These are phyloP conservation scores for Panaeolus cyanescens DNA, from an alignment of 768 basidiomycete species.

Conservation along the genomic window DNA sequence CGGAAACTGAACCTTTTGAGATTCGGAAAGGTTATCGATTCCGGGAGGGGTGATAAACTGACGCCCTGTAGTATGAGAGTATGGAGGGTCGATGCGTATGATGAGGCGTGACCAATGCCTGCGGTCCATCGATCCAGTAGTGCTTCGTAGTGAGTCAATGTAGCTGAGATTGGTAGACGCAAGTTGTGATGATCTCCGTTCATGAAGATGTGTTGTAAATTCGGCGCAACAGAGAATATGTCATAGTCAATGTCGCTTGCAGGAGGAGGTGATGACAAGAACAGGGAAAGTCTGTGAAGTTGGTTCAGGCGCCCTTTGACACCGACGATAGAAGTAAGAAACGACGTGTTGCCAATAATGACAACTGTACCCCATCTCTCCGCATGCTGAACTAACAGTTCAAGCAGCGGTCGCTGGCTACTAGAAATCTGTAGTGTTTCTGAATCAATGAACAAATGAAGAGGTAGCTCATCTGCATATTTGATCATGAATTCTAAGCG, in stretches of 20 bases:
- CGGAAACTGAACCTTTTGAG: neutral
- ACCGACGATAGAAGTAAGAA: neutral
- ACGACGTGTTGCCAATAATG: neutral
- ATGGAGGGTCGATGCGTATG: neutral
- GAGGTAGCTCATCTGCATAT: neutral
- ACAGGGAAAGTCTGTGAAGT: neutral
- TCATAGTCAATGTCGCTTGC: neutral
- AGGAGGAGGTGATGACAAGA: neutral
- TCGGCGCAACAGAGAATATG: slow-evolving; percentile 1
- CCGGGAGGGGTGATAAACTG: neutral
- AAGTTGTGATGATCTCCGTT: neutral
- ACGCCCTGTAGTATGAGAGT: neutral
- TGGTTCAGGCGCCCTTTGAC: neutral
- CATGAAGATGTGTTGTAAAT: neutral
- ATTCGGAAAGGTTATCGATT: neutral
- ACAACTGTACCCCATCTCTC: slow-evolving; percentile 1
- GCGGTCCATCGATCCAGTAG: neutral
- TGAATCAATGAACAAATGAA: slow-evolving; percentile 2
- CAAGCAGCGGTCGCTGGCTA: neutral
- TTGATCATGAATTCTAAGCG: neutral
- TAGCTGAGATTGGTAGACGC: neutral
- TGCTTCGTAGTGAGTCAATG: neutral
- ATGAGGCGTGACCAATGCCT: neutral
- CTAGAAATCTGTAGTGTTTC: neutral
- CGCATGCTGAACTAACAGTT: neutral